Conservation (phyloP, 495 filamentous ascomycete species). For the Aeminium ludgeri region DNA sequence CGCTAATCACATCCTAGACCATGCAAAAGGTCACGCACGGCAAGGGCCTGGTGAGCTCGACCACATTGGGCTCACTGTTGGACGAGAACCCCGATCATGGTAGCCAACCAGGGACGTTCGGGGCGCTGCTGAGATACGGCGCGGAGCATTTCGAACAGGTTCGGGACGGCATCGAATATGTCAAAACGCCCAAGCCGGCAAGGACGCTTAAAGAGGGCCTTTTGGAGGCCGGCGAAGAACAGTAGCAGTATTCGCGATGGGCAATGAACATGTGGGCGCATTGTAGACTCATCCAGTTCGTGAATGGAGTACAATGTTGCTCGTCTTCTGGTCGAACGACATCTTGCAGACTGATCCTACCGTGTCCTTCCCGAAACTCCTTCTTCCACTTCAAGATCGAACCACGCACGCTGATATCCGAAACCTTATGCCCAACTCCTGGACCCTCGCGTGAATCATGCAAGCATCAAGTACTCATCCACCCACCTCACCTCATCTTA, state of each 20-base stretch:
- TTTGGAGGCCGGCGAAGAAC: not conserved
- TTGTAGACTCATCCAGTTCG: too few relatives aligned
- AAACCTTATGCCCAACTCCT: too few relatives aligned
- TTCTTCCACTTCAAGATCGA: too few relatives aligned
- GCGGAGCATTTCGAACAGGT: slow-evolving; percentile 2
- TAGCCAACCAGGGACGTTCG: slow-evolving; percentile 4
- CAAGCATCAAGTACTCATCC: too few relatives aligned
- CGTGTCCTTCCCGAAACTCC: too few relatives aligned
- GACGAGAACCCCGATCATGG: slow-evolving; percentile 4
- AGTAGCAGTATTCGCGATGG: too few relatives aligned
- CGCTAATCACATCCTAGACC: not conserved
- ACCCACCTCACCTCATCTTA: not conserved
- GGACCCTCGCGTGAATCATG: too few relatives aligned
- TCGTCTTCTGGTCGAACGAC: too few relatives aligned
- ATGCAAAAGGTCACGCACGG: slow-evolving; percentile 8
- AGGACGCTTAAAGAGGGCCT: slow-evolving; percentile 4
- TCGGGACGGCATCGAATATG: slow-evolving; percentile 1
- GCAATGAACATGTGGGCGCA: too few relatives aligned
- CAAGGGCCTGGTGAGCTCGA: not conserved
- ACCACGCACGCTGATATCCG: too few relatives aligned
- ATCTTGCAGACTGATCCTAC: too few relatives aligned
- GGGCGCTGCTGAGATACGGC: slow-evolving; percentile 4
- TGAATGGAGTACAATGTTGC: too few relatives aligned
- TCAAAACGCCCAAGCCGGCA: slow-evolving; percentile 1
- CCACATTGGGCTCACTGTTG: slow-evolving; percentile 2